Percentiles rank a stretch among this genome's conserved stretches.
Conservation (phyloP, 805 yeast species). For the Clavispora asparagi region DNA sequence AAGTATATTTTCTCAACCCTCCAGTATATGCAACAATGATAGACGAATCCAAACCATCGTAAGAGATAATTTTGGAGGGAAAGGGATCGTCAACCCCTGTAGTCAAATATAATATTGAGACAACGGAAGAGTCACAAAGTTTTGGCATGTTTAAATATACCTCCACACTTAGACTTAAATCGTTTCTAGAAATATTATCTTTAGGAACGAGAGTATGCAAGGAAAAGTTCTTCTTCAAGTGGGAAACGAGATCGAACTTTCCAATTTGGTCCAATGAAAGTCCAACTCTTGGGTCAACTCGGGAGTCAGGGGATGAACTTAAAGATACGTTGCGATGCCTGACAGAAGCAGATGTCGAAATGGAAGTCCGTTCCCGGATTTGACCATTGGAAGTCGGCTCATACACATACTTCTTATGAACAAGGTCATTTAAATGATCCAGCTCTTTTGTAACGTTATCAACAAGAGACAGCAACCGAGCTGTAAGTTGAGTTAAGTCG, state of each 20-base stretch:
- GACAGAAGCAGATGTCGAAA: conserved; percentile 6
- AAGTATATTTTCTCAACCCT: conserved; percentile 36
- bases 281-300: conserved; percentile 8
- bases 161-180: conserved; percentile 29
- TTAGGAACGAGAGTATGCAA: conserved; percentile 29
- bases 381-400: neutral
- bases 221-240: conserved; percentile 34
- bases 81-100: conserved; percentile 13
- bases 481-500: conserved; percentile 56
- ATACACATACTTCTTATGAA: conserved; percentile 6
- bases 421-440: conserved; percentile 7
- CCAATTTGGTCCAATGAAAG: conserved; percentile 10
- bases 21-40: conserved; percentile 33
- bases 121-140: conserved; percentile 9
- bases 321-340: conserved; percentile 4
- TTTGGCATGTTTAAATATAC: conserved; percentile 28
- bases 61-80: conserved; percentile 30
- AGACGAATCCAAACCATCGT: conserved; percentile 21
- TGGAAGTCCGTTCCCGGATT: conserved; percentile 5
- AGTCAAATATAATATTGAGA: conserved; percentile 23
- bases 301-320: conserved; percentile 6
- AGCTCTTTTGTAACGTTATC: conserved; percentile 11
- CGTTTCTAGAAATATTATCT: conserved; percentile 29
- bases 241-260: conserved; percentile 28
- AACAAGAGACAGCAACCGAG: conserved; percentile 29